A percentile compares a stretch with the other conserved stretches of the same genome.
Evolutionary conservation across 768 basidiomycete species (phyloP).

Genomic region (Mycena latifolia): DNA sequence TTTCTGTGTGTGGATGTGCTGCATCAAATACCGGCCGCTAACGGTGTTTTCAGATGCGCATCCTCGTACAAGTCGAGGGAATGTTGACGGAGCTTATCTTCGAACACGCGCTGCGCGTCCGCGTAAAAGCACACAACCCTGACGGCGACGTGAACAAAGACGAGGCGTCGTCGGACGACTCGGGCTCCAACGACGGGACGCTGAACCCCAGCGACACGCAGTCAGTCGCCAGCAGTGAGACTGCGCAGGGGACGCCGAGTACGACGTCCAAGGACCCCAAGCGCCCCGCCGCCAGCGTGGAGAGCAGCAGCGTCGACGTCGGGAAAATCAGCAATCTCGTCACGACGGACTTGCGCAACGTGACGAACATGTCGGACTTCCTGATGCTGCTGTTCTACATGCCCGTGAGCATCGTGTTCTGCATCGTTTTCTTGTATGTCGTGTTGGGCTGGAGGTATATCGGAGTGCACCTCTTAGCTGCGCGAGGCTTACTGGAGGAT

Average conservation of each 20-base stretch:
- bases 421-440: conserved; percentile 44
- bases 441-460: conserved; percentile 47
- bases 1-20: conserved; percentile 15
- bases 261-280: conserved; percentile 32
- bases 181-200: conserved; percentile 8
- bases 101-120: conserved; percentile 57
- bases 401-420: conserved; percentile 39
- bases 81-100: conserved; percentile 42
- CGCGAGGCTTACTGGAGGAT: not conserved
- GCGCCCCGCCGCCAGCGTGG: conserved; percentile 28
- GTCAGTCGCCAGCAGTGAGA: conserved; percentile 35
- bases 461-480: not conserved
- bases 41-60: conserved; percentile 25
- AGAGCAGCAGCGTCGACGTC: conserved; percentile 44
- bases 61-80: conserved; percentile 40
- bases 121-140: conserved; percentile 56
- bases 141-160: conserved; percentile 7
- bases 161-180: conserved; percentile 12
- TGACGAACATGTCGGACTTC: conserved; percentile 35
- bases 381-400: conserved; percentile 37
- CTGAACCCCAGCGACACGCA: conserved; percentile 24
- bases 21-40: not conserved
- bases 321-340: conserved; percentile 74
- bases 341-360: conserved; percentile 56
- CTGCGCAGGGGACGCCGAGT: conserved; percentile 26